Conservation (phyloP, 1,284 basidiomycete species). For the Trametes sp. region DNA sequence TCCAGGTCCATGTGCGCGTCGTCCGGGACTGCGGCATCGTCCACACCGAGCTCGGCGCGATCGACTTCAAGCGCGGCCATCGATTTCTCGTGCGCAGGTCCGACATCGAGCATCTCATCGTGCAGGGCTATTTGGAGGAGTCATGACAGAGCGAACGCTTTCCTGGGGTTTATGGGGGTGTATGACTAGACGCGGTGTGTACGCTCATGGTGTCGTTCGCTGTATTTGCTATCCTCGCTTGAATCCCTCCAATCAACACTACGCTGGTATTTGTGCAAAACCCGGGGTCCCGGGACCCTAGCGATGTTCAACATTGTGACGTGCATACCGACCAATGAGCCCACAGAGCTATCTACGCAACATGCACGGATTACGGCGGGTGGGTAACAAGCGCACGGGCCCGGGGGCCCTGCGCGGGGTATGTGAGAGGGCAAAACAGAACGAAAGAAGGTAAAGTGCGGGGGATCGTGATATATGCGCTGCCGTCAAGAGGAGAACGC, state of each 20-base stretch:
- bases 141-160: conserved; percentile 11
- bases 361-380: conserved; percentile 20
- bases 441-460: conserved; percentile 14
- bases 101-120: conserved; percentile 91
- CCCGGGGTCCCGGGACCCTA: conserved; percentile 21
- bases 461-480: not conserved
- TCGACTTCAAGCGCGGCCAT: conserved; percentile 90
- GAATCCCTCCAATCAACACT: not conserved
- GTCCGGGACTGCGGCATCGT: conserved; percentile 89
- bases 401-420: conserved; percentile 14
- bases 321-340: conserved; percentile 23
- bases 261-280: not conserved
- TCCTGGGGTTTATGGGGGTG: not conserved
- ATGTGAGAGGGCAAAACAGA: conserved; percentile 22
- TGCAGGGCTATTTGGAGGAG: conserved; percentile 90
- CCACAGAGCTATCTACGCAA: conserved; percentile 30
- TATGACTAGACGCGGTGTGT: conserved; percentile 2
- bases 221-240: conserved; percentile 2
- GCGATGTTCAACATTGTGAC: conserved; percentile 23
- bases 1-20: conserved; percentile 82
- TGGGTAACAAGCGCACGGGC: conserved; percentile 20
- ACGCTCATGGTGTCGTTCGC: not conserved
- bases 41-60: conserved; percentile 86
- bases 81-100: conserved; percentile 85
- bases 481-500: not conserved